phyloP scores from a whole-genome alignment of 2,329 filamentous ascomycete species.

The Epichloe gansuensis region DNA sequence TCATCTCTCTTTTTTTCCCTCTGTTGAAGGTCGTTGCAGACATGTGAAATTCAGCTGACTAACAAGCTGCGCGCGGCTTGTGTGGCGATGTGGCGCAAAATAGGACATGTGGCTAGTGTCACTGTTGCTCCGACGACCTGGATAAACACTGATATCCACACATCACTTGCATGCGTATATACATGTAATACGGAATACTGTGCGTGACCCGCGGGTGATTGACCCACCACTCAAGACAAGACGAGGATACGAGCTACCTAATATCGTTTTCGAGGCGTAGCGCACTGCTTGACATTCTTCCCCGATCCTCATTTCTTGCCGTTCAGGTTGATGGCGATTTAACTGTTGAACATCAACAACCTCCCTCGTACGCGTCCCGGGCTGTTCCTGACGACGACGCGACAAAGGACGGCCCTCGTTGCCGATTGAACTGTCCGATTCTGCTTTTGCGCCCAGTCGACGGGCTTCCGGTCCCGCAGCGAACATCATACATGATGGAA shows the following conservation, averaged over 20 bases:
- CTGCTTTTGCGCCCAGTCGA: neutral
- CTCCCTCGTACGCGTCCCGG: conserved; percentile 12
- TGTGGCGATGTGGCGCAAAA: neutral
- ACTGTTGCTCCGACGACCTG: conserved; percentile 6
- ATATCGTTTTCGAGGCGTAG: neutral
- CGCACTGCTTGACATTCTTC: neutral
- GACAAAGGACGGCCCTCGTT: conserved; percentile 24
- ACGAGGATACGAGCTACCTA: neutral
- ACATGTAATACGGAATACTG: too few species aligned
- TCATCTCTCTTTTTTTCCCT: neutral
- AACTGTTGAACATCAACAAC: neutral
- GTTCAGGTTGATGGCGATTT: neutral
- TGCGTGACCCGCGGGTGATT: neutral
- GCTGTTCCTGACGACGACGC: conserved; percentile 12
- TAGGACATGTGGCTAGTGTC: neutral
- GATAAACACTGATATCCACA: conserved; percentile 7
- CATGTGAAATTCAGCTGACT: conserved; percentile 5
- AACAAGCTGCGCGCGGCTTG: neutral
- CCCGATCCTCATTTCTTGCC: neutral
- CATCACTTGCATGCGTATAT: neutral
- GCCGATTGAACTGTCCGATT: conserved; percentile 4
- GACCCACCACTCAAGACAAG: conserved; percentile 4
- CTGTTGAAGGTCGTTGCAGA: neutral
- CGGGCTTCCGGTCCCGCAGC: conserved; percentile 8
- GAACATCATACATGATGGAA: conserved; percentile 20